phyloP scores from a whole-genome alignment of 208 protist species.

The Wallacemonas collosoma region DNA sequence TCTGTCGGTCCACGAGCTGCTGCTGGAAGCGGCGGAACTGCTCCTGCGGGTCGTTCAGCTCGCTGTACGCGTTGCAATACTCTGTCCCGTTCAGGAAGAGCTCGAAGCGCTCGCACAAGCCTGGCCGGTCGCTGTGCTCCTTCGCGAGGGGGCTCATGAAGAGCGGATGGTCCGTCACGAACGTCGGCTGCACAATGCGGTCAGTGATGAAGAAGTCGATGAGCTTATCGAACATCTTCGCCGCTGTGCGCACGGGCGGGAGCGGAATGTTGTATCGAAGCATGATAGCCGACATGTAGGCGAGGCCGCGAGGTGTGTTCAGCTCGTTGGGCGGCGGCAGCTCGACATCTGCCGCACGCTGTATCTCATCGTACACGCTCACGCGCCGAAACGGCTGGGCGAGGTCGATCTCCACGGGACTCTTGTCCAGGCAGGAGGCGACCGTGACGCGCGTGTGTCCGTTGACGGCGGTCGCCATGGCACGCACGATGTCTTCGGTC shows the following conservation, averaged over 20 bases:
- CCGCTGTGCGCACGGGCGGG: slow-evolving; percentile 84
- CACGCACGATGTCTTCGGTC: slow-evolving; percentile 92
- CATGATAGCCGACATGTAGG: slow-evolving; percentile 87
- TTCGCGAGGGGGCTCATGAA: slow-evolving; percentile 94
- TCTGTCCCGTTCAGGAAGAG: slow-evolving; percentile 95
- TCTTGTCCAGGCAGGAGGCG: slow-evolving; percentile 23
- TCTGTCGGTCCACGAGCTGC: slow-evolving; percentile 84
- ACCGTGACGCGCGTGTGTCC: slow-evolving; percentile 51
- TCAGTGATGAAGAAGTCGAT: slow-evolving; percentile 93
- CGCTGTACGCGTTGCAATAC: slow-evolving; percentile 97
- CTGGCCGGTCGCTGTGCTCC: slow-evolving; percentile 68
- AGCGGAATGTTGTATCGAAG: slow-evolving; percentile 81
- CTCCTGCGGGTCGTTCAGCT: slow-evolving; percentile 96
- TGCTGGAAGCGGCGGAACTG: slow-evolving; percentile 95
- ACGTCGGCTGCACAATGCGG: slow-evolving; percentile 92
- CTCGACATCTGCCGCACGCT: slow-evolving; percentile 67
- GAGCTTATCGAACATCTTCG: slow-evolving; percentile 92
- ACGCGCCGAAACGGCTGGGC: slow-evolving; percentile 84
- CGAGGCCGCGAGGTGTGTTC: slow-evolving; percentile 69
- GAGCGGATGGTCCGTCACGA: slow-evolving; percentile 95
- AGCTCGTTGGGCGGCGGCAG: slow-evolving; percentile 80
- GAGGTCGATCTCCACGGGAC: slow-evolving; percentile 79
- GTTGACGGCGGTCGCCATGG: slow-evolving; percentile 56
- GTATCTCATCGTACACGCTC: slow-evolving; percentile 87
- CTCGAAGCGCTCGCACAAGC: slow-evolving; percentile 96